These are phyloP conservation scores for Daldinia sp. DNA, from an alignment of 2,329 filamentous ascomycete genomes.

Conservation along the genomic window DNA sequence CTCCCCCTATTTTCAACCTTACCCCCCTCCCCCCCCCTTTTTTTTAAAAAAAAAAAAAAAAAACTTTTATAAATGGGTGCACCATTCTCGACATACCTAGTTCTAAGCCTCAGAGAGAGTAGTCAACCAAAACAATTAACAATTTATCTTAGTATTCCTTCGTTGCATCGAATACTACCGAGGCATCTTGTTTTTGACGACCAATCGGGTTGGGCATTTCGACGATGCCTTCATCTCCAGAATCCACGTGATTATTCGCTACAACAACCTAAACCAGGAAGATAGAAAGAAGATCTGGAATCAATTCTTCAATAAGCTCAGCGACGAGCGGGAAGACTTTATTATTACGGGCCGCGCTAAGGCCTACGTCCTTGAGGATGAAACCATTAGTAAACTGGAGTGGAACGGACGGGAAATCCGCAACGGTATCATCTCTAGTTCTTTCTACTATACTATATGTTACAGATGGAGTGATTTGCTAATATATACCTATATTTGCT, in stretches of 20 bases:
- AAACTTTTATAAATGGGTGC: no score
- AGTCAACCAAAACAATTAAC: no score
- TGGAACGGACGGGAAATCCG: slow-evolving; percentile 32
- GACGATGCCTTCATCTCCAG: slow-evolving; percentile 55
- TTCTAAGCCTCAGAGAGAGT: no score
- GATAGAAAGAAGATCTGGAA: slow-evolving; percentile 45
- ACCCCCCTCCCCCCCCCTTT: no score
- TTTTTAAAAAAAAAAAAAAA: no score
- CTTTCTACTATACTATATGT: no score
- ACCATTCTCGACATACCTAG: no score
- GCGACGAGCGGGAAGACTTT: slow-evolving; percentile 20
- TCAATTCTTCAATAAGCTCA: slow-evolving; percentile 37
- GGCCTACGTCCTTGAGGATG: slow-evolving; percentile 23
- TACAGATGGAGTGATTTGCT: no score
- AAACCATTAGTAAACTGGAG: slow-evolving; percentile 1
- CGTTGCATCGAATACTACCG: slow-evolving; percentile 45
- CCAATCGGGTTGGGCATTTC: slow-evolving; percentile 52
- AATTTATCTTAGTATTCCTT: slow-evolving; percentile 39
- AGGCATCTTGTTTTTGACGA: slow-evolving; percentile 48
- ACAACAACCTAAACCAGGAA: slow-evolving; percentile 36
- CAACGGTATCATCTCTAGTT: slow-evolving; percentile 2
- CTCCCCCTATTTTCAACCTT: neutral
- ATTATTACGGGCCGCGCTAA: slow-evolving; percentile 4
- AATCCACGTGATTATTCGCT: slow-evolving; percentile 50
- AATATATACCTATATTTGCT: no score